Evolutionary conservation across 2,329 filamentous ascomycete species (phyloP), one percentile per base, ranked within the genome.

Genomic region (Gyromitra esculenta): DNA sequence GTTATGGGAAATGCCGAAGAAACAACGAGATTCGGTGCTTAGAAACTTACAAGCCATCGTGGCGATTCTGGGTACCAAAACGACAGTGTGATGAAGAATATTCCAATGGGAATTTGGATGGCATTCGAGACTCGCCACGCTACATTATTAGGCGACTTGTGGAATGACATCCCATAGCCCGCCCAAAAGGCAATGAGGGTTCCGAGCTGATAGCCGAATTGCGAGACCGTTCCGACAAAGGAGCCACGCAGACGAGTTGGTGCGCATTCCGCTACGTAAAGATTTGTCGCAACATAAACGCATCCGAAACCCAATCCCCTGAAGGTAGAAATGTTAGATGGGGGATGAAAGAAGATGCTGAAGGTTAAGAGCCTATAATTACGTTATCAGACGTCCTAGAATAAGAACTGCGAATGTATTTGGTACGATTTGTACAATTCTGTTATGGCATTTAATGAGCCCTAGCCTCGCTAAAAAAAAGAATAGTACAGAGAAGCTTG

Each of bases 121-220:
- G 84, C 48, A 67, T 85, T 85, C 3, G 83, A 84, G 0, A 85
- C 82, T 43, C 84, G 79, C 84, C 84, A 85, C 8, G 84, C 84
- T 57, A 85, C 84, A 71, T 85, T 85, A 79, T 82, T 84, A 0
- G 84, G 84, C 0, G 80, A 81, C n/a, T 78, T 82, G 68, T 85
- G 83, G 76, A 82, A 84, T 5, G 83, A 84, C 83, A 85, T 85
- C 18, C 84, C 84, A 70, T 85, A 85, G 6, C 84, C 85, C 21
- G 83, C 77, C 83, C 84, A 85, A 78, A 85, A 86, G 3, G 84
- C 84, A 21, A 85, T 85, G 5, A 85, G 81, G 0, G 84, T 85
- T 7, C 84, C 85, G 0, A 86, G 81, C 73, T 85, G 84, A 71
- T 85, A 85, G 18, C 84, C 84, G 63, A 85, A 84, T 79, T 85